Base-by-base conservation (phyloP, 768 basidiomycete genomes). In the Cystobasidium onofrii region DNA sequence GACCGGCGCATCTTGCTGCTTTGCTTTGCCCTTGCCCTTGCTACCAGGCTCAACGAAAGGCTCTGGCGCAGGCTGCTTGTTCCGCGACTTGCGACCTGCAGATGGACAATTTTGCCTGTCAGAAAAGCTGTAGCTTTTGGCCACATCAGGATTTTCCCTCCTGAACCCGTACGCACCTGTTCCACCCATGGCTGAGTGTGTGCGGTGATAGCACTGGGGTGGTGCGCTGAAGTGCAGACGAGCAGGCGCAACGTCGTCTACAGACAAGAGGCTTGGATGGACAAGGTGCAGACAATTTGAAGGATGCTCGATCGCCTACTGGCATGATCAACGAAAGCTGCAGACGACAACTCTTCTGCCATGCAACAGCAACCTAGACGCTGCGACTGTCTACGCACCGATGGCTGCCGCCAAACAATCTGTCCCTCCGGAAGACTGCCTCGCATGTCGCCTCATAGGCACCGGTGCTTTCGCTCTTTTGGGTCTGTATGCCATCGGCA, bases 111-210 rank as follows among this genome's bases (percentile, higher is more conserved):
- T 50, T 50, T 50, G 46, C 46, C 4, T 50, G 46, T 50, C 46
- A 29, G 29, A 44, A 4, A 43, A 43, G 63, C 34, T 27, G 29
- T 43, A 41, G 12, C 12, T 15, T 25, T 6, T n/a, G 33, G 15
- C 33, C 43, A 27, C 31, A 43, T 64, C 31, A 64, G 25, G 33
- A 27, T 43, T 27, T 27, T 34, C 15, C 23, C 9, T 18, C 15
- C 31, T 4, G 33, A 10, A 39, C 39, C 20, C 6, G 25, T n/a
- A 41, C 63, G 72, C 75, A 84, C 79, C 55, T 82, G 81, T 36
- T 84, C 82, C 12, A 85, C 81, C 85, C 85, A 86, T 64, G 33
- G 15, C 34, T 64, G 39, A n/a, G 6, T 9, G 27, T 9, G 33
- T 64, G 6, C 4, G 63, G 2, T 13, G 31, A 9, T 20, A 36